phyloP scores from a whole-genome alignment of 116 monocot genomes.

The Posidonia oceanica region DNA sequence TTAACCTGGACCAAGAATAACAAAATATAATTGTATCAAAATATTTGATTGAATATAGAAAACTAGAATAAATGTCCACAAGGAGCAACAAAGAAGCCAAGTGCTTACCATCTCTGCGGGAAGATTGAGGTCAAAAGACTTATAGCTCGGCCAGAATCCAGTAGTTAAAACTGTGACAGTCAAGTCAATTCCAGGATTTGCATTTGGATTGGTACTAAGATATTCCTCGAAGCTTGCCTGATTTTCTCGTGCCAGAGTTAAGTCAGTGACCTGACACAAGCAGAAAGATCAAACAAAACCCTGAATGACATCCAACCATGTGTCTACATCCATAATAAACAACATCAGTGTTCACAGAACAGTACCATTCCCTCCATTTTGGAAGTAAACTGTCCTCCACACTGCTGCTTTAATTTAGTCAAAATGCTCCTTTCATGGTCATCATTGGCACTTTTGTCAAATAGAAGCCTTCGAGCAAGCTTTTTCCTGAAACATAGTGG shows the following conservation, averaged over 20 bases:
- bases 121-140: constrained; percentile 92
- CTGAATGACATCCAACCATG: not conserved
- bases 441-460: constrained; percentile 98
- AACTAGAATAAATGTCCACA: not conserved
- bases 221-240: constrained; percentile 90
- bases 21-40: not conserved
- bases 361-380: constrained; percentile 99
- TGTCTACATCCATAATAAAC: not conserved
- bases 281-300: not conserved
- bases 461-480: constrained; percentile 82
- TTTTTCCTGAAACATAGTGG: constrained; percentile 58
- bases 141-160: constrained; percentile 99
- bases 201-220: constrained; percentile 44
- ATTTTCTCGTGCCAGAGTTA: constrained; percentile 92
- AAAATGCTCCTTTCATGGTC: constrained; percentile 97
- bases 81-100: not conserved
- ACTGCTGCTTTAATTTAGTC: constrained; percentile 96
- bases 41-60: not conserved
- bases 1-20: constrained; percentile 37
- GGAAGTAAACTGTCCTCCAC: constrained; percentile 96
- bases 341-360: not conserved
- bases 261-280: constrained; percentile 66
- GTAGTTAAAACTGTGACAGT: constrained; percentile 94
- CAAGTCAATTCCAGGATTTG: constrained; percentile 84
- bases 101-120: constrained; percentile 82